These are phyloP conservation scores for Metschnikowia borealis DNA, from an alignment of 805 yeast species.

Conservation along the genomic window DNA sequence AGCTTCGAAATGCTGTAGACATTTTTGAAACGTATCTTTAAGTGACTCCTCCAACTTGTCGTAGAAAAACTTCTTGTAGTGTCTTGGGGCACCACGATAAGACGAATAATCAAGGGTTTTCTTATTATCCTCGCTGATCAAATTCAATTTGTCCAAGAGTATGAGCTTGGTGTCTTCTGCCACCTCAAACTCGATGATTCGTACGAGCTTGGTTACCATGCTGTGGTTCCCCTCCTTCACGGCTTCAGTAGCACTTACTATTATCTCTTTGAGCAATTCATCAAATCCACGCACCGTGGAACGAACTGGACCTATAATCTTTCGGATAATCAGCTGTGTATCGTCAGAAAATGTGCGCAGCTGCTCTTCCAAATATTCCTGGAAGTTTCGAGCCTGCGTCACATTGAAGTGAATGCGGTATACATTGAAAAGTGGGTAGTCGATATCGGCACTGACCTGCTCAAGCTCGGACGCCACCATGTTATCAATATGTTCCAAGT, in stretches of 20 bases:
- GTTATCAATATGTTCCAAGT: conserved; percentile 46
- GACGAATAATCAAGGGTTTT: conserved; percentile 25
- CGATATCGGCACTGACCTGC: conserved; percentile 29
- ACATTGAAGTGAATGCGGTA: conserved; percentile 67
- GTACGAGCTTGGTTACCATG: conserved; percentile 66
- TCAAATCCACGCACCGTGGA: conserved; percentile 57
- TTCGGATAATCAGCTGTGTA: conserved; percentile 59
- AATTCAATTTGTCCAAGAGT: conserved; percentile 29
- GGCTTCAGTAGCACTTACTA: conserved; percentile 67
- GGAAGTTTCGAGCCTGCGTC: conserved; percentile 69
- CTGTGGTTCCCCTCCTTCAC: conserved; percentile 64
- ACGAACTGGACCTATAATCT: conserved; percentile 47
- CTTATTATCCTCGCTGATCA: conserved; percentile 17
- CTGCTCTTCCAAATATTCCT: conserved; percentile 65
- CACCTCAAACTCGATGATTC: conserved; percentile 77
- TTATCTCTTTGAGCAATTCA: conserved; percentile 57
- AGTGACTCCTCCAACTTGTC: conserved; percentile 57
- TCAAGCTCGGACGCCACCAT: conserved; percentile 46
- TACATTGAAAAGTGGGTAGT: conserved; percentile 50
- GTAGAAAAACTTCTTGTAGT: conserved; percentile 59
- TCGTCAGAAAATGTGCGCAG: conserved; percentile 53
- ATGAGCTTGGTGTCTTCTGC: conserved; percentile 60
- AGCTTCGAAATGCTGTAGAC: conserved; percentile 49
- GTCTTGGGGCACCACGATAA: conserved; percentile 43
- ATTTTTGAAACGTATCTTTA: conserved; percentile 61